phyloP scores from a whole-genome alignment of 345 rosid genomes.

The Erodium maritimum region DNA sequence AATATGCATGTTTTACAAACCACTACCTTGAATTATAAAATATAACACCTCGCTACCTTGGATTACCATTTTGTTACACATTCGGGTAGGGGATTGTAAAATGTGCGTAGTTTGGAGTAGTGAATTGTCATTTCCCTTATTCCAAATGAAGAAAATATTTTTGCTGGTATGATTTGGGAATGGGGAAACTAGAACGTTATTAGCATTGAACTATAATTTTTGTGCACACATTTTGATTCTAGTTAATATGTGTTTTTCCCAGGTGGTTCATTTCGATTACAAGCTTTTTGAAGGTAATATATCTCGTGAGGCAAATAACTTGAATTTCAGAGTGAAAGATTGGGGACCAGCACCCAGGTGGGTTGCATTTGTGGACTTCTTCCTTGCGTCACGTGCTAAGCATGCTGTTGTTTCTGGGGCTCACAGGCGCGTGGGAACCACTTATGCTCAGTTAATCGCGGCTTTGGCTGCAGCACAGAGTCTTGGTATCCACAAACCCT shows the following conservation, averaged over 20 bases:
- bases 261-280: constrained; percentile 84
- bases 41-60: too few species aligned
- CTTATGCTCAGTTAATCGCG: constrained; percentile 82
- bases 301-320: constrained; percentile 24
- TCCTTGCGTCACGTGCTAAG: constrained; percentile 82
- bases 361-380: constrained; percentile 99
- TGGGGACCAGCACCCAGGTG: constrained; percentile 99
- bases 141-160: too few species aligned
- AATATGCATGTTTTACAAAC: too few species aligned
- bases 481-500: constrained; percentile 35
- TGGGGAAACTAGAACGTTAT: too few species aligned
- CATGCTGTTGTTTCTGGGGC: constrained; percentile 78
- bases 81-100: too few species aligned
- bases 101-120: too few species aligned
- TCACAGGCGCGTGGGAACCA: constrained; percentile 82
- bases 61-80: too few species aligned
- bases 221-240: not conserved
- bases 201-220: too few species aligned
- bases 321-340: constrained; percentile 72
- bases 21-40: too few species aligned
- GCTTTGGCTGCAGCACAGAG: constrained; percentile 79
- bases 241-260: constrained; percentile 14
- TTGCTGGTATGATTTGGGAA: too few species aligned
- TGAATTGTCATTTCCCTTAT: too few species aligned
- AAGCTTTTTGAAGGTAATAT: constrained; percentile 53